Base-by-base conservation (phyloP, 208 protist species). In the Borovskyia barvae region DNA sequence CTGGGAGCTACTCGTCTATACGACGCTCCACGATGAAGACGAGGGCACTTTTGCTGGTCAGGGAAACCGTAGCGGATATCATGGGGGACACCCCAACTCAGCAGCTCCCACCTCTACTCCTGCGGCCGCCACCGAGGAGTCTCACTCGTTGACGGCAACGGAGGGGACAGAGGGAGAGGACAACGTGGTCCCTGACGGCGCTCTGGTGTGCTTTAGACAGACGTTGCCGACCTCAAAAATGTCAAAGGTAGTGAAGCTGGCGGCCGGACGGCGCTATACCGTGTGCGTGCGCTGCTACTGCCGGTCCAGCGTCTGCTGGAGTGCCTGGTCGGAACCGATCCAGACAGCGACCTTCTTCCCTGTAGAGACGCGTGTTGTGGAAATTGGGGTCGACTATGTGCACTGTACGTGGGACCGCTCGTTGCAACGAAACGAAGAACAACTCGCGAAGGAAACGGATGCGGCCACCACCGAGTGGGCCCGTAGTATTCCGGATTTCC, bases 361-460 rank as follows among this genome's bases (percentile, higher is more conserved):
- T 17, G 89, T 95, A 9, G 54, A 57, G 9, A 75, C 61, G 6
- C 56, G 66, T 30, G 77, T 90, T 29, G 70, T 59, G 5, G 80
- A 87, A 29, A 83, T 97, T 26, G 87, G 92, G 24, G 87, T 89
- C 63, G 87, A 97, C 63, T 87, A 88, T 56, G 83, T 92, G 40
- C 77, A 80, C 28, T 59, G 94, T 20, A 74, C 49, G 15, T 97
- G 92, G 92, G 77, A 88, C 54, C 76, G 92, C 14, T 54, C 57
- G 9, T 26, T 43, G 35, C 59, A 61, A 36, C 77, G 83, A 3
- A 69, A 70, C 42, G 72, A 51, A 32, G 59, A 63, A 1, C 53
- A 68, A 5, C 60, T 80, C 12, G 61, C 78, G 12, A 30, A 42
- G 17, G 91, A 96, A 66, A 42, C 57, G 24, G 75, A 94, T 49